These are phyloP conservation scores for Carallia pectinifolia DNA, from an alignment of 345 rosid species.

Conservation along the genomic window DNA sequence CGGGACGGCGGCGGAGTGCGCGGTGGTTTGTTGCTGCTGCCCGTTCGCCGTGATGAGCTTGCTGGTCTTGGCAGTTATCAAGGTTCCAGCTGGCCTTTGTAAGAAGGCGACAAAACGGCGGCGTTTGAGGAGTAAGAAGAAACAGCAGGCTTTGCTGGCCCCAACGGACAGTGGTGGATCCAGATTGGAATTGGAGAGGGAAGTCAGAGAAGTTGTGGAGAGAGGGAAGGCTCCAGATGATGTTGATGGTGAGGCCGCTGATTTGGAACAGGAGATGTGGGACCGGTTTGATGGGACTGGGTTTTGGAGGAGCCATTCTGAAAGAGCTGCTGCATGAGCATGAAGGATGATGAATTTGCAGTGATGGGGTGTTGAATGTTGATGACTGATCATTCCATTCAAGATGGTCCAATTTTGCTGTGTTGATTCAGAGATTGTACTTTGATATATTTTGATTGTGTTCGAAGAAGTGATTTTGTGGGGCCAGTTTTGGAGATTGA, in stretches of 20 bases:
- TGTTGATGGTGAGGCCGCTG: slow-evolving; percentile 27
- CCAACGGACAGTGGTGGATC: slow-evolving; percentile 1
- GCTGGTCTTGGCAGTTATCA: slow-evolving; percentile 50
- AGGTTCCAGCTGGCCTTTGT: slow-evolving; percentile 57
- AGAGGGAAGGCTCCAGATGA: slow-evolving; percentile 20
- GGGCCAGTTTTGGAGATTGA: too few species aligned
- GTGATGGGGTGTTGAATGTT: background rate
- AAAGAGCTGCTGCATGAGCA: background rate
- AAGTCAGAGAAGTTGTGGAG: slow-evolving; percentile 31
- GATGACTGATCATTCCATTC: background rate
- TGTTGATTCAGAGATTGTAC: too few species aligned
- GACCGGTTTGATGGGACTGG: slow-evolving; percentile 55
- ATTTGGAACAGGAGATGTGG: slow-evolving; percentile 58
- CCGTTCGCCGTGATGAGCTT: slow-evolving; percentile 57
- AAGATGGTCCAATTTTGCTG: too few species aligned
- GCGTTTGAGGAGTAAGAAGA: slow-evolving; percentile 35
- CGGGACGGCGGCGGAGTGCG: slow-evolving; percentile 65
- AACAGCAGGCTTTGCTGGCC: slow-evolving; percentile 34
- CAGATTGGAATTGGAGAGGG: slow-evolving; percentile 20
- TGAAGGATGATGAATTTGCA: background rate
- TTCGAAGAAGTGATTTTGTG: too few species aligned
- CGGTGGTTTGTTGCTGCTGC: slow-evolving; percentile 74
- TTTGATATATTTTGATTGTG: too few species aligned
- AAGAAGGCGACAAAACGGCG: slow-evolving; percentile 37
- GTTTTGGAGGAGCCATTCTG: slow-evolving; percentile 71